phyloP scores from a whole-genome alignment of 306 rosid species.

The Medicago truncatula region MtrunA17r5.0-ANR NC_053044.1:43785001-43785500 shows the following conservation, averaged over 20 bases:
- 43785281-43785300: constrained; percentile 49
- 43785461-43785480: constrained; percentile 45
- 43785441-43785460: constrained; percentile 52
- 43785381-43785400: constrained; percentile 49
- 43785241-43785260: constrained; percentile 61
- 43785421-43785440: constrained; percentile 51
- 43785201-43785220: constrained; percentile 54
- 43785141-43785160: constrained; percentile 60
- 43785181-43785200: constrained; percentile 56
- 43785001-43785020: constrained; percentile 52
- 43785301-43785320: constrained; percentile 48
- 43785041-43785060: constrained; percentile 56
- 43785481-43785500: constrained; percentile 48
- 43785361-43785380: constrained; percentile 45
- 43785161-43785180: constrained; percentile 56
- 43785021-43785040: constrained; percentile 47
- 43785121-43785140: constrained; percentile 72
- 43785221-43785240: constrained; percentile 51
- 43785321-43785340: constrained; percentile 61
- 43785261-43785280: constrained; percentile 42
- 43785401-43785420: constrained; percentile 52
- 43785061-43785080: constrained; percentile 54
- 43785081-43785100: constrained; percentile 77
- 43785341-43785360: constrained; percentile 51
- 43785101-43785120: constrained; percentile 99